Conservation (phyloP, 2,329 filamentous ascomycete species). For the Capronia americana region DNA sequence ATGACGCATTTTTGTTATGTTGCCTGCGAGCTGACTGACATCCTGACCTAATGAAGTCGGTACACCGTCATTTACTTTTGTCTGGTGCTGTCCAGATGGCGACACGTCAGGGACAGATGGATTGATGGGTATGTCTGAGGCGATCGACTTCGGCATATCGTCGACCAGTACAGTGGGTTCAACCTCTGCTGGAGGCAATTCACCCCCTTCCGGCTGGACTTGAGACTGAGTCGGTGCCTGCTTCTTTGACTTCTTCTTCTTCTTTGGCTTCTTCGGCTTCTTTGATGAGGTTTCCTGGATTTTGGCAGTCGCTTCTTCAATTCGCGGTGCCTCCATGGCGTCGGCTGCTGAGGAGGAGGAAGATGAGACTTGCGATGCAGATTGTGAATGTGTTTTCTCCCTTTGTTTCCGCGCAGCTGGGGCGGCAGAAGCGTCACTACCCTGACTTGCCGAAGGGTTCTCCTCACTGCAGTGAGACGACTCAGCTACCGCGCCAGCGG, state of each 20-base stretch:
- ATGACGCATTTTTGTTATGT: not conserved
- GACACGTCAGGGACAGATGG: not conserved
- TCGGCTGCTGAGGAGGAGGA: not conserved
- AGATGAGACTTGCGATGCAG: not conserved
- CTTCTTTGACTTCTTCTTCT: slow-evolving; percentile 15
- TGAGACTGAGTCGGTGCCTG: not conserved
- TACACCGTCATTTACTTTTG: not conserved
- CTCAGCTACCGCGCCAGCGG: not conserved
- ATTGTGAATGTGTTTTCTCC: not conserved
- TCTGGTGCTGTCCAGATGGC: not conserved
- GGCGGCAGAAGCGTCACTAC: not conserved
- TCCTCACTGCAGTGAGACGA: not conserved
- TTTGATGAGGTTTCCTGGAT: slow-evolving; percentile 1
- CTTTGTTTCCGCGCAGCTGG: not conserved
- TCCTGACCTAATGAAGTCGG: not conserved
- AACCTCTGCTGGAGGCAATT: not conserved
- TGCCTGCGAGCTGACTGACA: not conserved
- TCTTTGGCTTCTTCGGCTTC: slow-evolving; percentile 10
- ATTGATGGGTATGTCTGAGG: not conserved
- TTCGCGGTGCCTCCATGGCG: not conserved
- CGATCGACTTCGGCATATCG: not conserved
- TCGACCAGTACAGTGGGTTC: not conserved
- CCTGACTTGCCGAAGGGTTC: not conserved
- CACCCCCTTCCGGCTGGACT: not conserved
- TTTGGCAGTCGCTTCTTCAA: not conserved